phyloP scores from a whole-genome alignment of 2,329 filamentous ascomycete species.

The Hypoxylon sp. region DNA sequence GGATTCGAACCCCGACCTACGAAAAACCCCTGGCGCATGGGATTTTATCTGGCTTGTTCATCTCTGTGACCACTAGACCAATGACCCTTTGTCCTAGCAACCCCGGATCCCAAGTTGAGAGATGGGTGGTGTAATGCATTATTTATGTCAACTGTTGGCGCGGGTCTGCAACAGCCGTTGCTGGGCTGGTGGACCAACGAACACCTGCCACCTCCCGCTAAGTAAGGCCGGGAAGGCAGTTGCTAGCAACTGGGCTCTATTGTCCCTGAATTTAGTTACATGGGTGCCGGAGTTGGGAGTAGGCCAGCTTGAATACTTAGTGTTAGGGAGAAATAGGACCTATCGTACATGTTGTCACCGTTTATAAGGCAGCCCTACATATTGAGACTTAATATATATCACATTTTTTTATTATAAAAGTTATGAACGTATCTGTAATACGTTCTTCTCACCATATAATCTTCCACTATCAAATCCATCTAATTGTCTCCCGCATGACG shows the following conservation, averaged over 20 bases:
- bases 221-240: not conserved
- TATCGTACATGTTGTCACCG: too few species aligned
- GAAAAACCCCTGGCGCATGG: not conserved
- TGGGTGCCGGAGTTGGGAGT: not conserved
- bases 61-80: not conserved
- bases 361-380: too few species aligned
- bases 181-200: not conserved
- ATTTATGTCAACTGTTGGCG: not conserved
- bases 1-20: not conserved
- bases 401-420: too few species aligned
- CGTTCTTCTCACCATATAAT: not conserved
- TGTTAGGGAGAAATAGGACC: not conserved
- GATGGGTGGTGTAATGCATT: not conserved
- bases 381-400: too few species aligned
- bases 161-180: too few species aligned
- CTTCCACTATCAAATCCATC: not conserved
- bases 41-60: not conserved
- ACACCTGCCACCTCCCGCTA: not conserved
- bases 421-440: too few species aligned
- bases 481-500: not conserved
- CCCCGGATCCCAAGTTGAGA: not conserved
- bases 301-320: not conserved
- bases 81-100: not conserved
- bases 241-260: not conserved
- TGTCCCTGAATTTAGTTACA: not conserved